Base-by-base conservation (phyloP, 306 rosid species). In the Coriaria nepalensis region DNA sequence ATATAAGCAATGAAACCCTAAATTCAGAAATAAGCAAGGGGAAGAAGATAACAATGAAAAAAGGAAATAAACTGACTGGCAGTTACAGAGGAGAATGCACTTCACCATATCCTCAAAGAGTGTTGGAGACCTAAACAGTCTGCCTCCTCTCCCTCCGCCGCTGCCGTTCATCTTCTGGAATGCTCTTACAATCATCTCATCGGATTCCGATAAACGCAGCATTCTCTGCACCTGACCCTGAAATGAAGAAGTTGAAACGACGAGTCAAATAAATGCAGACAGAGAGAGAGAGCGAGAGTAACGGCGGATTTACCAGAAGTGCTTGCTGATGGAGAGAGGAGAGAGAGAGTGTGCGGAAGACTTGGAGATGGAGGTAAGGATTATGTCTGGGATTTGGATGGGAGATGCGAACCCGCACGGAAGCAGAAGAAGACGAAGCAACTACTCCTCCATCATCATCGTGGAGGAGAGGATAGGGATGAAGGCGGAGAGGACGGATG, bases 81-180 rank as follows among this genome's bases (percentile, higher is more conserved):
- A 71, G 51, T 71, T 71, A 37, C 78, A 76, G 48, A 76, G 82
- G 6, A 76, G 75, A 6, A 76, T 53, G 55, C 82, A 76, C 60
- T 76, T 76, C 29, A 76, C 73, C 82, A 76, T 71, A 38, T 76
- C 82, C 70, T 76, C 82, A 37, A 71, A 76, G 56, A 76, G 53
- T 0, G 78, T 49, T 37, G 82, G 75, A 41, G 78, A 71, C 68
- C 78, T 64, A 50, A 76, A 76, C 8, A 71, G 70, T 49, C 78
- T 65, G 38, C 73, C 82, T 0, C 6, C 9, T 58, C 53, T 50
- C 37, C 20, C 49, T 39, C 69, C 47, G 7, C 42, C 20, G 29
- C 36, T 45, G 35, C 56, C 11, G n/a, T n/a, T n/a, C 46, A 60
- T 35, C 12, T 48, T 57, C 8, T 45, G 54, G 52, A 65, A 68